Conservation (phyloP, 768 basidiomycete genomes). For the Russula foetens region DNA sequence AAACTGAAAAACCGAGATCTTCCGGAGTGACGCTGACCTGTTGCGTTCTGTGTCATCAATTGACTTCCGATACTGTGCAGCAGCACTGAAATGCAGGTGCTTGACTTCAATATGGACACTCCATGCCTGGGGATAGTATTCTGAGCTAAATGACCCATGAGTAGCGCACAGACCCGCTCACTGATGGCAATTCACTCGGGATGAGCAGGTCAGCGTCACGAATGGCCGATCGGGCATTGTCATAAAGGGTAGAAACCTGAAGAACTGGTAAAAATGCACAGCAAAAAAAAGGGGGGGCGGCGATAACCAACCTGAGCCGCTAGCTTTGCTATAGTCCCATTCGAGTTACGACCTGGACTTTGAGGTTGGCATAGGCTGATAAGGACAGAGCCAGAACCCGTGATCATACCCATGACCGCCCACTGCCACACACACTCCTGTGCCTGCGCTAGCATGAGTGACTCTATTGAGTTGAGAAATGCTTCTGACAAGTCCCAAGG, state of each 20-base stretch:
- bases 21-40: conserved; percentile 36
- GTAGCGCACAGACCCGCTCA: conserved; percentile 27
- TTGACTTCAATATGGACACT: conserved; percentile 77
- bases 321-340: conserved; percentile 18
- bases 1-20: background rate
- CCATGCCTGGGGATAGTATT: conserved; percentile 57
- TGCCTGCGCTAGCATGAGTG: conserved; percentile 84
- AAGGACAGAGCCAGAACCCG: background rate
- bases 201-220: conserved; percentile 13
- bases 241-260: conserved; percentile 20
- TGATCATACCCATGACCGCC: conserved; percentile 61
- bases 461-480: conserved; percentile 57
- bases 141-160: background rate
- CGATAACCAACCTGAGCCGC: conserved; percentile 10
- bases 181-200: conserved; percentile 43
- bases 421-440: conserved; percentile 97
- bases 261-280: background rate
- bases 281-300: background rate
- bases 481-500: conserved; percentile 59
- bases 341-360: conserved; percentile 12
- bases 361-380: background rate
- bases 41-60: conserved; percentile 78
- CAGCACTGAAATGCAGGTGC: conserved; percentile 76
- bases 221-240: conserved; percentile 10
- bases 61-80: conserved; percentile 82